Conservation (phyloP, 1,284 basidiomycete species). For the Lentinula novae-zelandiae region DNA sequence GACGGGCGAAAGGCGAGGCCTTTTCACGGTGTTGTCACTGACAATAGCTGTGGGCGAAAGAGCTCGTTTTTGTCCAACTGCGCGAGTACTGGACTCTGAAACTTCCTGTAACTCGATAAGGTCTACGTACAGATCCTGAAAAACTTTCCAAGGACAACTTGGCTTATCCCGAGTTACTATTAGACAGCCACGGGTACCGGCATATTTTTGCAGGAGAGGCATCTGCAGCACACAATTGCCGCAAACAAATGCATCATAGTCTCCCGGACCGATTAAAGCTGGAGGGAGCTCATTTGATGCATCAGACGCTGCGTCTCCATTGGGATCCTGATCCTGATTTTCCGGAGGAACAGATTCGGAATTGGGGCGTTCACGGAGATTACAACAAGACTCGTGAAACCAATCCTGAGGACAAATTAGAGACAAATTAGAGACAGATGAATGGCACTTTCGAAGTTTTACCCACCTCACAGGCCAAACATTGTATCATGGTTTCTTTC, state of each 20-base stretch:
- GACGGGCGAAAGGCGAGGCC: conserved; percentile 32
- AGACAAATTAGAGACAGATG: neutral
- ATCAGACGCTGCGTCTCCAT: conserved; percentile 53
- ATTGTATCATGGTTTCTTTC: conserved; percentile 81
- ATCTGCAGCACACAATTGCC: conserved; percentile 55
- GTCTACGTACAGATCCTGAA: neutral
- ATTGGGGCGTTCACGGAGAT: conserved; percentile 60
- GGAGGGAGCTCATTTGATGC: conserved; percentile 61
- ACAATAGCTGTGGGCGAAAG: conserved; percentile 33
- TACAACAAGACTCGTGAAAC: conserved; percentile 83
- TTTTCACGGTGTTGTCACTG: conserved; percentile 45
- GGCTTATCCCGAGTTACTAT: conserved; percentile 56
- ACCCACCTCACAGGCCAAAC: conserved; percentile 74
- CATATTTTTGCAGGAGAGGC: conserved; percentile 51
- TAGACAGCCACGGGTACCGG: conserved; percentile 58
- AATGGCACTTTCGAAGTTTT: neutral
- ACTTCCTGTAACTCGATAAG: conserved; percentile 19
- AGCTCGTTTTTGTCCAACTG: conserved; percentile 46
- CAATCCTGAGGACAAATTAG: conserved; percentile 55
- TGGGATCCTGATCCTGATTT: conserved; percentile 23
- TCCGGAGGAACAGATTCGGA: conserved; percentile 40
- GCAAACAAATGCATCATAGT: conserved; percentile 74
- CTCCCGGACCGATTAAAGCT: conserved; percentile 55
- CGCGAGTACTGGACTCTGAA: conserved; percentile 20
- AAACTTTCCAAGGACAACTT: conserved; percentile 49